Evolutionary conservation across 2,329 filamentous ascomycete species (phyloP), one percentile per base, ranked within the genome.

Genomic region (Colletotrichum lindemuthianum): DNA sequence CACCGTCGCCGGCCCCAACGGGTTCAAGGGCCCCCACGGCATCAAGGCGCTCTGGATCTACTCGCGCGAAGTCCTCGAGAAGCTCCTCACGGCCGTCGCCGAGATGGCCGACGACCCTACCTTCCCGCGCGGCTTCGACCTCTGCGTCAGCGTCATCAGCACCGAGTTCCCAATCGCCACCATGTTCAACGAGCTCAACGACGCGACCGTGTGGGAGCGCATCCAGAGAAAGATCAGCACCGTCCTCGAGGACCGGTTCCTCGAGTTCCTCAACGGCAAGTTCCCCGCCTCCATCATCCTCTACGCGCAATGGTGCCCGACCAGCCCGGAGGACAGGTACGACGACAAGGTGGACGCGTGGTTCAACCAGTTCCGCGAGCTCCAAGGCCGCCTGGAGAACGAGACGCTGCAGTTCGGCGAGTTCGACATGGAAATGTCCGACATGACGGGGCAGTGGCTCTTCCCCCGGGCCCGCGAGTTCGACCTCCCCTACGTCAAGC

Each of bases 241-340:
- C 2, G 68, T 71, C 5, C 72, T 78, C n/a, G 76, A 75, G 0
- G 72, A 77, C 34, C 72, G 77, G 10, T 76, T 79, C 43, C 75
- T 77, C 4, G 68, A 76, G 13, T 67, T 78, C 45, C 75, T 77
- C 1, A 59, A 75, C 5, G 73, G 75, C 24, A 71, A 69, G 6
- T 81, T 77, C 74, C 79, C 79, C 1, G 73, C 76, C 0, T 70
- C 73, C 0, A 81, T 84, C 15, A 70, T 83, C 6, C 74, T 84
- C 10, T 84, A 82, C 45, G 82, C 81, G 4, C 81, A 84, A 63
- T 84, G 79, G 78, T 79, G 81, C 1, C 81, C 81, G 1, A 75
- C 79, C 15, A 70, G 55, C 55, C 69, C 70, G 56, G 69, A 68
- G 2, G 79, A 81, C 66, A 68, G 67, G 54, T 77, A 77, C 63